Conservation (phyloP, 106 monocot genomes). For the Dendrobium officinale region DNA sequence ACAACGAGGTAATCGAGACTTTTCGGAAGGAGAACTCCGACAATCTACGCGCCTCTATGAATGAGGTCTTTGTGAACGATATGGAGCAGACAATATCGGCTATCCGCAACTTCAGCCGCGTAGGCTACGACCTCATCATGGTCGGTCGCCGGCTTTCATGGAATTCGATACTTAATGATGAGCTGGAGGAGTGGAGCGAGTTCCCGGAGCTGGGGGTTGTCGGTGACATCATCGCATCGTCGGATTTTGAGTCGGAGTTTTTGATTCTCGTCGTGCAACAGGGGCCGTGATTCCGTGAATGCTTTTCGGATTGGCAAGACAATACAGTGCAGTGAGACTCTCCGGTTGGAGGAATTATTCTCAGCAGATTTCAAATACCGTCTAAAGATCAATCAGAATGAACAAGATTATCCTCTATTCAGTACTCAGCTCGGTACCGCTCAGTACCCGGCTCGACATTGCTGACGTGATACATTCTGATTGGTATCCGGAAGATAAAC, state of each 20-base stretch:
- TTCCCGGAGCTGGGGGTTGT: slow-evolving; percentile 19
- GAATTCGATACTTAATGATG: slow-evolving; percentile 3
- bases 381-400: no score
- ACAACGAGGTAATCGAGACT: slow-evolving; percentile 5
- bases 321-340: no score
- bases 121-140: slow-evolving; percentile 37
- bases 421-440: no score
- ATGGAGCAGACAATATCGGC: slow-evolving; percentile 25
- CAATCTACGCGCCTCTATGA: slow-evolving; percentile 25
- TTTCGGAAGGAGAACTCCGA: slow-evolving; percentile 6
- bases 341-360: no score
- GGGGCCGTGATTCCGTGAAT: background rate
- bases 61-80: slow-evolving; percentile 23
- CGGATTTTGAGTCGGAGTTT: slow-evolving; percentile 4
- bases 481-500: no score
- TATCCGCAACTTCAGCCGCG: slow-evolving; percentile 35
- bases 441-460: no score
- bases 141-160: slow-evolving; percentile 27
- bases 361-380: no score
- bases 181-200: slow-evolving; percentile 23
- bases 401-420: no score
- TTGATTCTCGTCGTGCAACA: slow-evolving; percentile 23
- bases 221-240: slow-evolving; percentile 15
- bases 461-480: no score
- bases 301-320: background rate